Conservation (phyloP, 441 rosid species). For the Erysimum cheiri region DNA sequence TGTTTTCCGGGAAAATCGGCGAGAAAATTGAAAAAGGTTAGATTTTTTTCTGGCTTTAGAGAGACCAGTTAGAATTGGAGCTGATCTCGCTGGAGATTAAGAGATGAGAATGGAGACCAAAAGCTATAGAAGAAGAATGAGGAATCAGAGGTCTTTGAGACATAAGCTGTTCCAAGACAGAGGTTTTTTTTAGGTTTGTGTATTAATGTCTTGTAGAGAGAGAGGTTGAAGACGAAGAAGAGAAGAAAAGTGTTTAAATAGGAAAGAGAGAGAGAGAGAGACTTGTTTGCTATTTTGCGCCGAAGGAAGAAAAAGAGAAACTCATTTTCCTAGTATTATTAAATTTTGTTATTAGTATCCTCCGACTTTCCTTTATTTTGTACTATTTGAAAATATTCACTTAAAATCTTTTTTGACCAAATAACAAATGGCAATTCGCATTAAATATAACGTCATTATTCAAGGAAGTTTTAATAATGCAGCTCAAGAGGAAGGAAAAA, state of each 20-base stretch:
- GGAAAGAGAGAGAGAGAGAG: constrained; percentile 9
- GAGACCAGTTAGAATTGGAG: constrained; percentile 53
- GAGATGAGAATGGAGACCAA: constrained; percentile 63
- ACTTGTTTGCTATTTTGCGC: constrained; percentile 38
- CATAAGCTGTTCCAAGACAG: constrained; percentile 50
- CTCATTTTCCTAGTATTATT: constrained; percentile 14
- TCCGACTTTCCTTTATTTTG: constrained; percentile 7
- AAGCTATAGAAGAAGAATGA: constrained; percentile 71
- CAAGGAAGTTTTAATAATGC: neutral
- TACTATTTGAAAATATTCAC: constrained; percentile 16
- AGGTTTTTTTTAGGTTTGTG: constrained; percentile 18
- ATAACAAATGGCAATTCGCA: neutral
- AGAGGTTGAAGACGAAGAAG: constrained; percentile 32
- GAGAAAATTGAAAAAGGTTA: constrained; percentile 7
- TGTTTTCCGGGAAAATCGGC: constrained; percentile 19
- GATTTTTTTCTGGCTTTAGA: neutral
- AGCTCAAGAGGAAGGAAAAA: neutral
- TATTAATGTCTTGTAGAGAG: constrained; percentile 10
- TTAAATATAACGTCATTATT: constrained; percentile 19
- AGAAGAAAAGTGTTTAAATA: constrained; percentile 31
- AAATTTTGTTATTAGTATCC: neutral
- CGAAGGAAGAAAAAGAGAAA: neutral
- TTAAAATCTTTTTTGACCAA: constrained; percentile 2
- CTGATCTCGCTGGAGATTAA: constrained; percentile 61
- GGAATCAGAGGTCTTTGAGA: constrained; percentile 72